phyloP scores from a whole-genome alignment of 2,329 filamentous ascomycete species.

The Alternaria longipes region DNA sequence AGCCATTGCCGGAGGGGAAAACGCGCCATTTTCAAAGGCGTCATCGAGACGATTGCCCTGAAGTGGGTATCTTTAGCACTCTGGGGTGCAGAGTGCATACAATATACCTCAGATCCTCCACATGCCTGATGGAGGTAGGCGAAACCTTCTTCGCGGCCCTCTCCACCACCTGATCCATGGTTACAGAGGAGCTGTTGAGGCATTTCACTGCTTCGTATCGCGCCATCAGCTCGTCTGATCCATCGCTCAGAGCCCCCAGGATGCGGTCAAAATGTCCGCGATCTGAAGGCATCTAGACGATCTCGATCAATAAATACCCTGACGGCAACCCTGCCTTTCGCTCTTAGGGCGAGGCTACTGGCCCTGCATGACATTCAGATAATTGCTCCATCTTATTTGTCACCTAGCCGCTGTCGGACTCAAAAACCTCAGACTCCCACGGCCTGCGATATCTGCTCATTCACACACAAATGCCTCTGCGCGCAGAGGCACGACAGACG shows the following conservation, averaged over 20 bases:
- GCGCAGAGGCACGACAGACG: constrained; percentile 2
- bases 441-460: background rate
- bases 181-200: background rate
- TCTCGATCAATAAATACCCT: constrained; percentile 14
- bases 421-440: background rate
- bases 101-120: constrained; percentile 22
- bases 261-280: constrained; percentile 5
- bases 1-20: background rate
- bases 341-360: constrained; percentile 2
- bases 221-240: constrained; percentile 3
- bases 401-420: constrained; percentile 15
- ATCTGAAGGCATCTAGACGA: constrained; percentile 8
- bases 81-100: constrained; percentile 33
- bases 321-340: constrained; percentile 10
- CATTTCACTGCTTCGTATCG: background rate
- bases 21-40: constrained; percentile 9
- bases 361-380: constrained; percentile 16
- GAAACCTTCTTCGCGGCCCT: background rate
- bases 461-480: constrained; percentile 1
- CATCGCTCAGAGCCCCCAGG: constrained; percentile 5
- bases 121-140: constrained; percentile 6
- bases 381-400: constrained; percentile 15
- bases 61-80: constrained; percentile 21
- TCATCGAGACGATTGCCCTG: constrained; percentile 15
- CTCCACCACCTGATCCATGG: background rate